These are phyloP conservation scores for Candida broadrunensis DNA, from an alignment of 805 yeast genomes.

Conservation along the genomic window DNA sequence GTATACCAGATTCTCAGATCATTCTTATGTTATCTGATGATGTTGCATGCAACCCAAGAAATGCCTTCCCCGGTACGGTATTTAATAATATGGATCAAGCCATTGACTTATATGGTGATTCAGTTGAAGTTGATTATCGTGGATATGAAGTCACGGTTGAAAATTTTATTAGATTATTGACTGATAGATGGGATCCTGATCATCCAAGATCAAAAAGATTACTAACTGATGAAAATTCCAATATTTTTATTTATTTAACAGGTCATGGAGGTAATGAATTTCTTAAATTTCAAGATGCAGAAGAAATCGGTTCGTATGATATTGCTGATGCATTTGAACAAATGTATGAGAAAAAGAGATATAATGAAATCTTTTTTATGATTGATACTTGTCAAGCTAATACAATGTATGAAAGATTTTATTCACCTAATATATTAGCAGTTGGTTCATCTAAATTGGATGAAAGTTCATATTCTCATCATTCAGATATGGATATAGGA, in stretches of 20 bases:
- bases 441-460: conserved; percentile 88
- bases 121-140: conserved; percentile 92
- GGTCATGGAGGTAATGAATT: conserved; percentile 99
- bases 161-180: conserved; percentile 84
- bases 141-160: conserved; percentile 99
- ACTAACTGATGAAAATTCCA: conserved; percentile 89
- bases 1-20: conserved; percentile 97
- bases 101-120: conserved; percentile 89
- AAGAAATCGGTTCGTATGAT: conserved; percentile 92
- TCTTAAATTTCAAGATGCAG: conserved; percentile 96
- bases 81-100: conserved; percentile 92
- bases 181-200: conserved; percentile 93
- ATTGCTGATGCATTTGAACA: conserved; percentile 96
- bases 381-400: conserved; percentile 99
- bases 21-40: conserved; percentile 96
- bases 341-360: conserved; percentile 93
- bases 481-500: conserved; percentile 92
- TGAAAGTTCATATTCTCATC: conserved; percentile 93
- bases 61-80: conserved; percentile 93
- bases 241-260: conserved; percentile 90
- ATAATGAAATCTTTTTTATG: conserved; percentile 95
- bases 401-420: conserved; percentile 91
- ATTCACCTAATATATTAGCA: conserved; percentile 87
- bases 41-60: conserved; percentile 94
- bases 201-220: conserved; percentile 91